phyloP scores from a whole-genome alignment of 164 flowering plant species.

The Vitis amurensis region DNA sequence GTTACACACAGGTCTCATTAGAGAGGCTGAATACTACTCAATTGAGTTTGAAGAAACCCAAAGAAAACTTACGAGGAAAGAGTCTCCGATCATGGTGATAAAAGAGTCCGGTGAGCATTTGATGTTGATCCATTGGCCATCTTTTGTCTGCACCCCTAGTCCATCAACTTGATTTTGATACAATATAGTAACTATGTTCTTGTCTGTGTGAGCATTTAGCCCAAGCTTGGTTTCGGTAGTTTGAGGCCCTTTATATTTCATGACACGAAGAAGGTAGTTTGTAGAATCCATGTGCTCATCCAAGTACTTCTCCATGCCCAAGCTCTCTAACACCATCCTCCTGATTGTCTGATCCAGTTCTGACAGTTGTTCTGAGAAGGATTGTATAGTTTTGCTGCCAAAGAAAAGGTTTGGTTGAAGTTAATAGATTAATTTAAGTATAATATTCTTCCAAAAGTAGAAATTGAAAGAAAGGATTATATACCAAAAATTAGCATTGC shows the following conservation, averaged over 20 bases:
- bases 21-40: too few relatives aligned
- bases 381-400: conserved; percentile 37
- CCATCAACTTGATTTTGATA: conserved; percentile 57
- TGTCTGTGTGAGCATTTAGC: conserved; percentile 49
- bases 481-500: conserved; percentile 55
- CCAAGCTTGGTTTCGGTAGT: conserved; percentile 42
- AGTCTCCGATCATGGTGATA: conserved; percentile 61
- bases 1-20: too few relatives aligned
- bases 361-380: conserved; percentile 35
- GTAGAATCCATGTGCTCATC: conserved; percentile 51
- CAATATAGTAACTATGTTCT: conserved; percentile 54
- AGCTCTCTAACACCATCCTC: conserved; percentile 62
- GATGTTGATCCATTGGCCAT: conserved; percentile 51
- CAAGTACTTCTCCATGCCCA: conserved; percentile 51
- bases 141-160: conserved; percentile 44
- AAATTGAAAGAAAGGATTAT: not conserved
- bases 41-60: too few relatives aligned
- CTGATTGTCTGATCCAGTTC: conserved; percentile 47
- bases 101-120: conserved; percentile 40
- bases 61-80: conserved; percentile 37
- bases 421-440: not conserved
- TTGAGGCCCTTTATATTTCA: conserved; percentile 52
- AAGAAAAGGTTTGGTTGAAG: not conserved
- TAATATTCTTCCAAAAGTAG: not conserved
- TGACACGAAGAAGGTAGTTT: conserved; percentile 48